Evolutionary conservation across 768 basidiomycete genomes (phyloP), one percentile per base, ranked within the genome.

Genomic region (Aureoboletus auriporus): DNA sequence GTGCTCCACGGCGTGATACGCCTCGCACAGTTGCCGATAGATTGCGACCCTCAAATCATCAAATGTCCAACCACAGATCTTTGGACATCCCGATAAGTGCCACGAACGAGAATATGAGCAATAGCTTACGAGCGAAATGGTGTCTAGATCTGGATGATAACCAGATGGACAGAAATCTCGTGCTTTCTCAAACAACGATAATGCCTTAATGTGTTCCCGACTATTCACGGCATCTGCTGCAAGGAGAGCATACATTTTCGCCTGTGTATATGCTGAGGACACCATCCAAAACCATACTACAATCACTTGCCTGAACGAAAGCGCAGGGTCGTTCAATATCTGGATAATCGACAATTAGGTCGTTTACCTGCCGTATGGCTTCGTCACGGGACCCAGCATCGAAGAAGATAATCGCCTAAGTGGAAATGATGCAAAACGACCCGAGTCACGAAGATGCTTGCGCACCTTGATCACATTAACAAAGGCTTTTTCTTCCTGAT

Each of bases 31-130:
- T 26, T 48, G 36, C 12, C 9, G 50, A 29, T 48, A 29, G 17
- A 60, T 40, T 10, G 37, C 5, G 30, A 52, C 37, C 36, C 39
- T 47, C 27, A 61, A 28, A 10, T 11, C 50, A 31, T 49, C 48
- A 27, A 60, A 58, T 10, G 27, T 30, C 59, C 59, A 60, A 16
- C 59, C 49, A 8, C 33, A 55, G 13, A 58, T 39, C 59, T 58
- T 33, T 37, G 4, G 12, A 8, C n/a, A 12, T 44, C 23, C 36
- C 9, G 7, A 8, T 36, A 5, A 44, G n/a, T 10, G 40, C 27
- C 28, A 26, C 1, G 8, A 1, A 3, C 8, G 7, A 39, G n/a
- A 39, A 44, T 2, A 9, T 0, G 31, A 28, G 13, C 6, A 35
- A 31, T 17, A 2, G 8, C 56, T 55, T 40, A 60, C 59, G 0